These are phyloP conservation scores for Apiotrichum laibachii DNA, from an alignment of 1,284 basidiomycete genomes.

Conservation along the genomic window DNA sequence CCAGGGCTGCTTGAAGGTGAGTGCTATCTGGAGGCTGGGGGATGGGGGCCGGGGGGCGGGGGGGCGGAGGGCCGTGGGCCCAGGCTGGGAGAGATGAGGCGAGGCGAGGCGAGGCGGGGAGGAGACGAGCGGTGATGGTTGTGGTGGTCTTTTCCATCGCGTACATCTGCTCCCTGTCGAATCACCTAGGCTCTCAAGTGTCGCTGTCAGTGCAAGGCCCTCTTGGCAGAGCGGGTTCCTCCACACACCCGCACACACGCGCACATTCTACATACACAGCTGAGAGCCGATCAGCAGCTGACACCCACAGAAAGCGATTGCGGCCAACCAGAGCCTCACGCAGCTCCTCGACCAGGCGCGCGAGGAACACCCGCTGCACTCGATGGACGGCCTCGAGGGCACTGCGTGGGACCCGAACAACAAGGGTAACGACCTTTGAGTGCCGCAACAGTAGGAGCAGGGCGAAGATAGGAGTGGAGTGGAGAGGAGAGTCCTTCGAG, in stretches of 20 bases:
- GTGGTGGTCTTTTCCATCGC: too few species aligned
- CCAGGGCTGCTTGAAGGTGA: slow-evolving; percentile 71
- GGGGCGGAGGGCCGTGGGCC: neutral
- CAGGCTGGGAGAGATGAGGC: neutral
- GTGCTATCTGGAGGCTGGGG: slow-evolving; percentile 18
- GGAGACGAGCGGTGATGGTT: too few species aligned
- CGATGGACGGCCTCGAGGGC: slow-evolving; percentile 38
- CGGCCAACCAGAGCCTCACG: slow-evolving; percentile 67
- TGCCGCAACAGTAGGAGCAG: neutral
- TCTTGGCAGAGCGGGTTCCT: neutral
- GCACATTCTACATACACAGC: neutral
- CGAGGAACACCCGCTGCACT: slow-evolving; percentile 68
- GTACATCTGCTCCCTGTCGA: too few species aligned
- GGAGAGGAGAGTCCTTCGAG: neutral
- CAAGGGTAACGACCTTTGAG: slow-evolving; percentile 3
- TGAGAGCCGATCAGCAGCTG: neutral
- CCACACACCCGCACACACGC: neutral
- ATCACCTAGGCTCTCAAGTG: too few species aligned
- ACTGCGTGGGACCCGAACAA: slow-evolving; percentile 41
- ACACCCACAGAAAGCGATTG: slow-evolving; percentile 67
- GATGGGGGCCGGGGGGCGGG: neutral
- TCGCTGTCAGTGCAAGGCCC: too few species aligned
- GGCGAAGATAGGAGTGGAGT: neutral
- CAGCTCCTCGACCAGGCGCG: slow-evolving; percentile 73
- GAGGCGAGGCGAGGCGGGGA: too few species aligned